Conservation (phyloP, 345 rosid species). For the Linum trigynum region DNA sequence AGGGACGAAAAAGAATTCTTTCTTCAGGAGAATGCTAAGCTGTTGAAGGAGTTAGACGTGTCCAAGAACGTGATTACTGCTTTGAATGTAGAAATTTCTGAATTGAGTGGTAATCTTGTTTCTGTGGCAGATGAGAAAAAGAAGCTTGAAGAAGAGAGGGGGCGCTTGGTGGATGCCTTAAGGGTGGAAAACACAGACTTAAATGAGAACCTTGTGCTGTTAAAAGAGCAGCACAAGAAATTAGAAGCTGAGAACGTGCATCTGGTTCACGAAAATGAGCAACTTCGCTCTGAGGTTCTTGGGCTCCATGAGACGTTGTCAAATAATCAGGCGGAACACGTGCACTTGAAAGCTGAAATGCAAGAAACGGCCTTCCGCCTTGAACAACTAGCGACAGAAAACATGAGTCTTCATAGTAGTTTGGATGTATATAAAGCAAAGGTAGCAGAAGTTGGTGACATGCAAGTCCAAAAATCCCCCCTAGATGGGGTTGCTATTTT, state of each 20-base stretch:
- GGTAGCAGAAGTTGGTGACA: slow-evolving; percentile 27
- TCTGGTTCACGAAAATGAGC: slow-evolving; percentile 43
- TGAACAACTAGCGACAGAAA: slow-evolving; percentile 47
- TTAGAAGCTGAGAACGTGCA: slow-evolving; percentile 44
- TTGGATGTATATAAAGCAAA: slow-evolving; percentile 29
- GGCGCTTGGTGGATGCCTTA: slow-evolving; percentile 24
- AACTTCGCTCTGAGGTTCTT: slow-evolving; percentile 45
- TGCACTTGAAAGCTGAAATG: slow-evolving; percentile 35
- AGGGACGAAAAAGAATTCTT: slow-evolving; percentile 33
- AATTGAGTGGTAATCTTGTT: slow-evolving; percentile 31
- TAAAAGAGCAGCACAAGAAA: slow-evolving; percentile 38
- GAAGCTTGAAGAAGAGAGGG: slow-evolving; percentile 19
- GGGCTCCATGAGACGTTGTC: slow-evolving; percentile 42
- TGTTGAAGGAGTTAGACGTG: slow-evolving; percentile 45
- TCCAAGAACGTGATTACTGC: slow-evolving; percentile 40
- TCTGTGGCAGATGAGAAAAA: slow-evolving; percentile 10
- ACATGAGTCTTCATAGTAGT: slow-evolving; percentile 33
- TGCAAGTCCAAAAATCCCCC: slow-evolving; percentile 19
- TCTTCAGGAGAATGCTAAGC: slow-evolving; percentile 40
- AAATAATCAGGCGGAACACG: slow-evolving; percentile 26
- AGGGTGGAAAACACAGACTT: slow-evolving; percentile 44
- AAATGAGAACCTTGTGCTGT: slow-evolving; percentile 30
- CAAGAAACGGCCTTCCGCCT: slow-evolving; percentile 31
- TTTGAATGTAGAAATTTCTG: slow-evolving; percentile 42
- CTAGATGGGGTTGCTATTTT: slow-evolving; percentile 21